Conservation (phyloP, 2,329 filamentous ascomycete genomes). For the Sporothrix variecibatus region DNA sequence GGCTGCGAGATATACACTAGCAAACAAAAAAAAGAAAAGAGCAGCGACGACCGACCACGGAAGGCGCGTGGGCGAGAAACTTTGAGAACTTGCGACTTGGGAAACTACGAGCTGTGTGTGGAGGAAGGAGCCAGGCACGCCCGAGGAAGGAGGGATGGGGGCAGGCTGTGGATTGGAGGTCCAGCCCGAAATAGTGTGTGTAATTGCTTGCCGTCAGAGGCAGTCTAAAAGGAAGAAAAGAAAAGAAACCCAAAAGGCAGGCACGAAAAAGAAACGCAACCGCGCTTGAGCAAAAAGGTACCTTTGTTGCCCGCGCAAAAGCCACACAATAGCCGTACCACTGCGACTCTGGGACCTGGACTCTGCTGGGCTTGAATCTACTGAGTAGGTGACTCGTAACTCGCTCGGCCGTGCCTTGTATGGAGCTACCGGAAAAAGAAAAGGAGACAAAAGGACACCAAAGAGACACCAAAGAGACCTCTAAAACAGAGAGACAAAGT, state of each 20-base stretch:
- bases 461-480: not conserved
- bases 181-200: conserved; percentile 18
- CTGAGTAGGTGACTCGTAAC: not conserved
- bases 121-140: conserved; percentile 8
- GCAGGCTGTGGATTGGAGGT: not conserved
- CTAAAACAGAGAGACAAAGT: not conserved
- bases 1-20: conserved; percentile 1
- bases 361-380: not conserved
- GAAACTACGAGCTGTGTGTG: not conserved
- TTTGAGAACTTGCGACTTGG: not conserved
- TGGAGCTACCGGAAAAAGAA: not conserved
- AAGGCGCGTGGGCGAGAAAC: conserved; percentile 5
- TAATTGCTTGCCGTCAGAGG: conserved; percentile 22
- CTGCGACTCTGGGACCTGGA: not conserved
- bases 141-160: not conserved
- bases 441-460: not conserved
- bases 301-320: not conserved
- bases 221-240: not conserved
- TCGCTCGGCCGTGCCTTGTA: conserved; percentile 6
- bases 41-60: not conserved
- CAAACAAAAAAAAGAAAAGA: not conserved
- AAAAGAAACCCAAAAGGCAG: not conserved
- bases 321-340: conserved; percentile 6
- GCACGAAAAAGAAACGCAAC: conserved; percentile 9
- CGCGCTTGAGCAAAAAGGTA: not conserved